Evolutionary conservation across 192 early-diverging fungal species (phyloP).

Genomic region (Chytriomyces sp.): DNA sequence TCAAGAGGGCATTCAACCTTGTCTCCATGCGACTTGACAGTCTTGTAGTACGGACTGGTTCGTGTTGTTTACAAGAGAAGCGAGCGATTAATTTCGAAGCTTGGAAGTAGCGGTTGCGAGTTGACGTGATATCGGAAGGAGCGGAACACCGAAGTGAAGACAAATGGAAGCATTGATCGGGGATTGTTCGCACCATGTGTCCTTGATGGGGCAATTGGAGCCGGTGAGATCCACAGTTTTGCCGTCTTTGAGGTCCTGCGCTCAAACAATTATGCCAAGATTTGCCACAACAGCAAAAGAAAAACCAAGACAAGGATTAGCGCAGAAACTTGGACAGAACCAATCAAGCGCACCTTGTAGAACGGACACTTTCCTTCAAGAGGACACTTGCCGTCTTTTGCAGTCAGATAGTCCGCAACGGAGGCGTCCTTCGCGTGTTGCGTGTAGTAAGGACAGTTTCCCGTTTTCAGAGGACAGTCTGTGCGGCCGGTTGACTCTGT

Average conservation of each 20-base stretch:
- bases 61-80: background rate
- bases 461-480: conserved; percentile 27
- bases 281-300: background rate
- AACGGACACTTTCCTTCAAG: conserved; percentile 24
- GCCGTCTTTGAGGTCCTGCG: conserved; percentile 15
- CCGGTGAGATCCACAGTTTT: conserved; percentile 11
- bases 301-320: background rate
- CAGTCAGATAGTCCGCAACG: conserved; percentile 12
- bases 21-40: conserved; percentile 13
- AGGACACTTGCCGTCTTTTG: conserved; percentile 26
- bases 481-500: background rate
- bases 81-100: background rate
- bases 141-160: too few relatives aligned
- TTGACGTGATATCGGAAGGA: too few relatives aligned
- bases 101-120: background rate
- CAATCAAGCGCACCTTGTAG: conserved; percentile 1
- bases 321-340: too few relatives aligned
- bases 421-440: conserved; percentile 8
- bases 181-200: conserved; percentile 10
- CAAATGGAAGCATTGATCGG: background rate
- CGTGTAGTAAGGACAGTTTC: conserved; percentile 25
- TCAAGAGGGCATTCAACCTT: conserved; percentile 18
- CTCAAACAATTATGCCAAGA: background rate
- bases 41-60: conserved; percentile 21
- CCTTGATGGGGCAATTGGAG: conserved; percentile 15